Conservation (phyloP, 2,329 filamentous ascomycete genomes). For the Verticillium nonalfalfae region DNA sequence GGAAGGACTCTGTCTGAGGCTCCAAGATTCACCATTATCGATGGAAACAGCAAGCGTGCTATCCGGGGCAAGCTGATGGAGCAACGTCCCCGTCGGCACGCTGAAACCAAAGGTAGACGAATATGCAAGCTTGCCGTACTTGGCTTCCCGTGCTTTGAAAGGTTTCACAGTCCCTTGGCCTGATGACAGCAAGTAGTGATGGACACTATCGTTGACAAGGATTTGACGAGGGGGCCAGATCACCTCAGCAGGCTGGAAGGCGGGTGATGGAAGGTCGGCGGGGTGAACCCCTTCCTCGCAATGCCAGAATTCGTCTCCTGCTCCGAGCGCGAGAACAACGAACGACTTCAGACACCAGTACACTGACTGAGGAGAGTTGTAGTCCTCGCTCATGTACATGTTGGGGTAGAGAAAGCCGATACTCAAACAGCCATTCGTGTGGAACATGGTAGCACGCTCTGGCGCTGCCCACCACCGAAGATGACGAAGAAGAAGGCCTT, state of each 20-base stretch:
- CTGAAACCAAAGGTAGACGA: conserved; percentile 30
- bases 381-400: conserved; percentile 42
- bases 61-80: conserved; percentile 16
- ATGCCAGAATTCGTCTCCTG: conserved; percentile 31
- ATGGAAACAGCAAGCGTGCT: conserved; percentile 9
- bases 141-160: conserved; percentile 26
- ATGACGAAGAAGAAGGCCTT: conserved; percentile 67
- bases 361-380: conserved; percentile 42
- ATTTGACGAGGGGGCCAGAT: conserved; percentile 29
- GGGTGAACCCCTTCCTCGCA: conserved; percentile 27
- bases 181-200: conserved; percentile 30
- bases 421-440: conserved; percentile 62
- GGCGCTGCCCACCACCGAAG: conserved; percentile 75
- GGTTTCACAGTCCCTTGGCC: conserved; percentile 25
- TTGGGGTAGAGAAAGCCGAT: conserved; percentile 18
- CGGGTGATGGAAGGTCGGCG: neutral
- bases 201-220: conserved; percentile 23
- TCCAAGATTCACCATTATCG: conserved; percentile 11
- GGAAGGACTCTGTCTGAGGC: conserved; percentile 3
- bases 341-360: conserved; percentile 43
- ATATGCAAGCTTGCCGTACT: conserved; percentile 31
- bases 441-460: conserved; percentile 58
- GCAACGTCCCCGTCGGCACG: conserved; percentile 21
- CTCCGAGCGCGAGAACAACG: conserved; percentile 24
- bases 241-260: neutral